Conservation (phyloP, 129 eudicot species). For the Saposhnikovia divaricata region DNA sequence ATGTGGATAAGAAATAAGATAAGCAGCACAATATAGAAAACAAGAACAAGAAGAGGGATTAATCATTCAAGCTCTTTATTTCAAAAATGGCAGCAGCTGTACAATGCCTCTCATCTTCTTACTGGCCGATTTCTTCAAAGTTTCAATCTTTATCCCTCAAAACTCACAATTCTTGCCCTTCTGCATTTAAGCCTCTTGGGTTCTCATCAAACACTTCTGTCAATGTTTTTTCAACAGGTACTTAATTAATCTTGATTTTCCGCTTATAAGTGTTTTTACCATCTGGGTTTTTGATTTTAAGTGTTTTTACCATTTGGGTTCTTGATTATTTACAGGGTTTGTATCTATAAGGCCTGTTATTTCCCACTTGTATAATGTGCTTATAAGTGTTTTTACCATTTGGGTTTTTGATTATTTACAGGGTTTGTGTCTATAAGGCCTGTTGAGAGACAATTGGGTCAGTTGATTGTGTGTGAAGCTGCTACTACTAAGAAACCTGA, state of each 20-base stretch:
- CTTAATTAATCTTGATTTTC: neutral
- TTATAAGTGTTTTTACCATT: neutral
- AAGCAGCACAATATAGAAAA: neutral
- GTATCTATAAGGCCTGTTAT: slow-evolving; percentile 30
- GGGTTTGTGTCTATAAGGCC: slow-evolving; percentile 46
- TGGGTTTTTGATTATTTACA: slow-evolving; percentile 15
- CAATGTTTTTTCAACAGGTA: slow-evolving; percentile 64
- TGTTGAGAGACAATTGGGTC: slow-evolving; percentile 23
- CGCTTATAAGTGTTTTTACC: neutral
- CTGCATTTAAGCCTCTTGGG: slow-evolving; percentile 53
- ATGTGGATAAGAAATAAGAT: slow-evolving; percentile 2
- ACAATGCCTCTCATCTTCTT: slow-evolving; percentile 40
- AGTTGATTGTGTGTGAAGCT: slow-evolving; percentile 74
- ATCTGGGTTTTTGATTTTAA: neutral
- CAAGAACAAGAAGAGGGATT: neutral
- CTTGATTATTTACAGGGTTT: slow-evolving; percentile 34
- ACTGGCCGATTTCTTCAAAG: slow-evolving; percentile 36
- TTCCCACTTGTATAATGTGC: too few species aligned
- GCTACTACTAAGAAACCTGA: slow-evolving; percentile 53
- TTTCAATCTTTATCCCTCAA: slow-evolving; percentile 47
- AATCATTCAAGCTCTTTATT: too few species aligned
- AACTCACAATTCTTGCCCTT: neutral
- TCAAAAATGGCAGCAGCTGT: slow-evolving; percentile 33
- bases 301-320: neutral
- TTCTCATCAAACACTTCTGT: slow-evolving; percentile 43